These are phyloP conservation scores for Spiromastix sp. DNA, from an alignment of 2,329 filamentous ascomycete genomes.

Conservation along the genomic window DNA sequence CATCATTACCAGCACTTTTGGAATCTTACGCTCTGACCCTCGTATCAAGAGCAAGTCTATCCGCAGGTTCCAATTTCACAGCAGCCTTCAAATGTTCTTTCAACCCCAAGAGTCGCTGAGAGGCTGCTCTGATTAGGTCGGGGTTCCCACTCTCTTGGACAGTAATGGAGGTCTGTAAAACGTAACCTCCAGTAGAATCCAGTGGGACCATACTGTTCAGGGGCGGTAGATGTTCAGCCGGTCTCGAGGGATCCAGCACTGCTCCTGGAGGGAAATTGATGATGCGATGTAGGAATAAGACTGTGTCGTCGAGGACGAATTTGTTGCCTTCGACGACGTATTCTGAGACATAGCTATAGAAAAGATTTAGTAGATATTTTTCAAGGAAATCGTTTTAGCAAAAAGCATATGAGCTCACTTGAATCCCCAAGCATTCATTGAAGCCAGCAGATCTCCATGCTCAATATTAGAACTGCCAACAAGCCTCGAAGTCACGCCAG, in stretches of 20 bases:
- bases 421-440: conserved; percentile 44
- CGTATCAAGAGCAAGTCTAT: conserved; percentile 50
- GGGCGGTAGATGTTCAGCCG: conserved; percentile 30
- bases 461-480: conserved; percentile 39
- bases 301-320: conserved; percentile 48
- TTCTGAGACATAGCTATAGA: conserved; percentile 44
- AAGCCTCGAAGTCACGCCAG: conserved; percentile 43
- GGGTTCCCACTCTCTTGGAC: conserved; percentile 46
- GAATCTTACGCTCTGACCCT: too few relatives aligned
- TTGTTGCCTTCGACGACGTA: conserved; percentile 47
- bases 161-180: conserved; percentile 48
- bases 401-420: conserved; percentile 31
- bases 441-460: conserved; percentile 39
- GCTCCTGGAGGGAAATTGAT: conserved; percentile 34
- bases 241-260: conserved; percentile 18
- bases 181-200: conserved; percentile 47
- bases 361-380: conserved; percentile 2
- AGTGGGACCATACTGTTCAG: conserved; percentile 39
- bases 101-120: conserved; percentile 44
- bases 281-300: conserved; percentile 47
- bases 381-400: conserved; percentile 7
- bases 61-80: conserved; percentile 46
- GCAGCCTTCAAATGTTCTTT: conserved; percentile 45
- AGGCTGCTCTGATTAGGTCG: conserved; percentile 43
- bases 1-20: too few relatives aligned